Conservation (phyloP, 2,329 filamentous ascomycete species). For the Talaromyces sp. region DNA sequence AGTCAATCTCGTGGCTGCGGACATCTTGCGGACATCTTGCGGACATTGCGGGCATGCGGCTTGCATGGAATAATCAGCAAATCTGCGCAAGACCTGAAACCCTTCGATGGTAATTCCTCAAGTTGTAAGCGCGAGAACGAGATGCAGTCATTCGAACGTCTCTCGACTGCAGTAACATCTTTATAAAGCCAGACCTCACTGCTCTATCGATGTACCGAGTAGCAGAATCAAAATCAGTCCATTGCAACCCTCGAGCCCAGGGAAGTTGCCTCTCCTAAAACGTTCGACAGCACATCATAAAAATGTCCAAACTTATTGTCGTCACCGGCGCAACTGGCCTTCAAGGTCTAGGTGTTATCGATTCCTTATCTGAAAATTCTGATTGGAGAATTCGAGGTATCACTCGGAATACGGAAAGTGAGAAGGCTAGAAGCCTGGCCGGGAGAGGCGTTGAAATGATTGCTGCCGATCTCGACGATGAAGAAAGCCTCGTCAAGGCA, state of each 20-base stretch:
- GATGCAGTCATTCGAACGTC: not conserved
- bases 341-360: constrained; percentile 19
- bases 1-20: not conserved
- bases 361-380: constrained; percentile 7
- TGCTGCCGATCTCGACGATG: constrained; percentile 29
- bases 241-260: not conserved
- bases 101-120: not conserved
- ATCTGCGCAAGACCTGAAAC: not conserved
- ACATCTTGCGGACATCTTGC: not conserved
- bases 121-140: not conserved
- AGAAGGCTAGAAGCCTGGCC: constrained; percentile 23
- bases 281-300: not conserved
- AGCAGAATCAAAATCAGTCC: not conserved
- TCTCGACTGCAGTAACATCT: not conserved
- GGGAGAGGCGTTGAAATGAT: constrained; percentile 30
- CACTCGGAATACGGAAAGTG: constrained; percentile 28
- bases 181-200: not conserved
- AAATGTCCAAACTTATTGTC: constrained; percentile 31
- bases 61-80: not conserved
- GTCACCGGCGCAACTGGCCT: constrained; percentile 37
- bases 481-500: constrained; percentile 27
- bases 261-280: not conserved
- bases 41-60: not conserved
- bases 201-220: not conserved
- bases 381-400: constrained; percentile 29